Conservation (phyloP, 2,329 filamentous ascomycete genomes). For the Penicillium palitans region DNA sequence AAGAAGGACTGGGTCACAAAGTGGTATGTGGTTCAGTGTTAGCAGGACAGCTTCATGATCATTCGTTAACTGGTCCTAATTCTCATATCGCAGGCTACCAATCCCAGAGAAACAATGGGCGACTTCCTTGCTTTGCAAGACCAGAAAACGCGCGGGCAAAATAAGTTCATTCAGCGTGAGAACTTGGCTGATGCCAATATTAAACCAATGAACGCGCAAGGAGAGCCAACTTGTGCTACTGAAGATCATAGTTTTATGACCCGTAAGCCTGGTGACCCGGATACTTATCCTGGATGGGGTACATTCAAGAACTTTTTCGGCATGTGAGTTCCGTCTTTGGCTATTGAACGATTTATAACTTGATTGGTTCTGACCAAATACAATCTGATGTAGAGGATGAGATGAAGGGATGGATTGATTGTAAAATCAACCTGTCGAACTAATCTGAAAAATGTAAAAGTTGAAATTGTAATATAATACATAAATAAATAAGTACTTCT, state of each 20-base stretch:
- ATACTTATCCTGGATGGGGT: conserved; percentile 35
- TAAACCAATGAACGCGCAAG: conserved; percentile 3
- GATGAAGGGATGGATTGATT: not conserved
- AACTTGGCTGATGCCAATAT: conserved; percentile 7
- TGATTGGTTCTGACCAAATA: not conserved
- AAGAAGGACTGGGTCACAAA: conserved; percentile 28
- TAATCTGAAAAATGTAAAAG: too few species aligned
- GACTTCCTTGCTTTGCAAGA: conserved; percentile 30
- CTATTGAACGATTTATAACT: not conserved
- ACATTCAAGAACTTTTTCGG: conserved; percentile 26
- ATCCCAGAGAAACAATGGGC: conserved; percentile 29
- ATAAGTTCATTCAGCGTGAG: conserved; percentile 20
- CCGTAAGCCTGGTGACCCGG: conserved; percentile 27
- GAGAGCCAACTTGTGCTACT: conserved; percentile 25
- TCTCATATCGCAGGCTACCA: conserved; percentile 17
- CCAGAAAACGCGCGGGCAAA: conserved; percentile 30
- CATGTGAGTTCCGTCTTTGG: conserved; percentile 5
- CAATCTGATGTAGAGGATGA: not conserved
- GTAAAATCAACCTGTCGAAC: too few species aligned
- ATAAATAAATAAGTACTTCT: too few species aligned
- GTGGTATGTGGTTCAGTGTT: conserved; percentile 18
- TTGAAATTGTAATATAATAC: too few species aligned
- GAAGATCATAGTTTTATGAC: conserved; percentile 38
- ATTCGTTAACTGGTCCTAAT: not conserved
- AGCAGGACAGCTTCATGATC: too few species aligned